phyloP scores from a whole-genome alignment of 1,139 yeast genomes.

The Debaryomycetaceae sp. region DNA sequence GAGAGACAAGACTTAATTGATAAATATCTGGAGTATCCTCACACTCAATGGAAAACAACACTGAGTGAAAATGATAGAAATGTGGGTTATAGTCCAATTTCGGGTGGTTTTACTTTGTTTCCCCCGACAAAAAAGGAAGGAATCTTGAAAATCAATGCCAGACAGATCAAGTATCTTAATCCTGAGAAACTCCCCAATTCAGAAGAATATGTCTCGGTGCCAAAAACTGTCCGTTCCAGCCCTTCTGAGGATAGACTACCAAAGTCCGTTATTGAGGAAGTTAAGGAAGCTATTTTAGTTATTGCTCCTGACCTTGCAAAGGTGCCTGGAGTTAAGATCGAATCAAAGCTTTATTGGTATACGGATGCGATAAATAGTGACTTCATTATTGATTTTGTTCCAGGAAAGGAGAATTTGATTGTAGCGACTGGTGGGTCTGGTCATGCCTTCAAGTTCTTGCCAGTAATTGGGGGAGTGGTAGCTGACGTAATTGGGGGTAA shows the following conservation, averaged over 20 bases:
- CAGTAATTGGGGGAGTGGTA: conserved; percentile 29
- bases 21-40: conserved; percentile 19
- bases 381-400: conserved; percentile 38
- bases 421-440: conserved; percentile 48
- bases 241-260: conserved; percentile 6
- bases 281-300: background rate
- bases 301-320: conserved; percentile 9
- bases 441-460: conserved; percentile 35
- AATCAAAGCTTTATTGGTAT: conserved; percentile 27
- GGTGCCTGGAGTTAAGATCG: conserved; percentile 2
- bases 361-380: conserved; percentile 42
- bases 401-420: conserved; percentile 29
- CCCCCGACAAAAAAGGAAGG: conserved; percentile 8
- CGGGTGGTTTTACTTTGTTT: conserved; percentile 5
- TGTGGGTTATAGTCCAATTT: too few species aligned
- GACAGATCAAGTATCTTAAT: conserved; percentile 9
- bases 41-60: conserved; percentile 17
- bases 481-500: conserved; percentile 22
- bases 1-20: conserved; percentile 19
- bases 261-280: conserved; percentile 2
- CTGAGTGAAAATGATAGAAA: conserved; percentile 1
- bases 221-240: conserved; percentile 4
- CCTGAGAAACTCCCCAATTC: conserved; percentile 6
- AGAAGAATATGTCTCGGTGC: conserved; percentile 7
- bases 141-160: conserved; percentile 6